Percentiles rank a stretch among this genome's conserved stretches.
phyloP scores from a whole-genome alignment of 129 eudicot genomes.

The Pseudognaphalium luteoalbum region DNA sequence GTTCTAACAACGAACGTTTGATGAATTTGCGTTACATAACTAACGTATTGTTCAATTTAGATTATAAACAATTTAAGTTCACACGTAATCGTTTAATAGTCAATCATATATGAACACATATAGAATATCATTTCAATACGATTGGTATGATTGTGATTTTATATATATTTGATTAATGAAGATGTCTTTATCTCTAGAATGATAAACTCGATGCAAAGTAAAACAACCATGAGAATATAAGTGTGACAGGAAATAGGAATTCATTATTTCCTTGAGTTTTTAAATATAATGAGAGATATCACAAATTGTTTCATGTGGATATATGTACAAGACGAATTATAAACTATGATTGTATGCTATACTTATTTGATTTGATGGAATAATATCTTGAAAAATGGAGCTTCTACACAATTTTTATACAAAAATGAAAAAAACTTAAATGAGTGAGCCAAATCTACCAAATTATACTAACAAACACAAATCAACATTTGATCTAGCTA shows the following conservation, averaged over 20 bases:
- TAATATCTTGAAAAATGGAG: no score
- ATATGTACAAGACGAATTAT: no score
- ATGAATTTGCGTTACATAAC: neutral
- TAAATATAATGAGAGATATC: no score
- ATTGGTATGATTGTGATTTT: conserved; percentile 30
- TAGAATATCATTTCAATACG: conserved; percentile 31
- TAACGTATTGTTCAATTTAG: neutral
- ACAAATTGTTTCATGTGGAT: neutral
- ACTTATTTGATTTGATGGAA: no score
- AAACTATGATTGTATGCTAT: no score
- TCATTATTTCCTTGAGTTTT: neutral
- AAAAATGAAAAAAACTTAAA: no score
- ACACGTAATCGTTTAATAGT: conserved; percentile 6
- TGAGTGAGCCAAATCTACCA: no score
- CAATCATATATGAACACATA: conserved; percentile 13
- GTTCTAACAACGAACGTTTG: neutral
- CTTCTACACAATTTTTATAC: no score
- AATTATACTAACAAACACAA: no score
- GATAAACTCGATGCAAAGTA: conserved; percentile 20
- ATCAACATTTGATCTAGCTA: no score
- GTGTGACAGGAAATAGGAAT: neutral
- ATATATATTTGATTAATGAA: conserved; percentile 10
- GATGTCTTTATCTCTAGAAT: conserved; percentile 18
- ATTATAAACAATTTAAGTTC: neutral
- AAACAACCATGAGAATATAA: conserved; percentile 23